Percentiles rank a stretch among this genome's conserved stretches.
Evolutionary conservation across 352 stramenopile genomes (phyloP).

Genomic region (Saprolegnia parasitica): DNA sequence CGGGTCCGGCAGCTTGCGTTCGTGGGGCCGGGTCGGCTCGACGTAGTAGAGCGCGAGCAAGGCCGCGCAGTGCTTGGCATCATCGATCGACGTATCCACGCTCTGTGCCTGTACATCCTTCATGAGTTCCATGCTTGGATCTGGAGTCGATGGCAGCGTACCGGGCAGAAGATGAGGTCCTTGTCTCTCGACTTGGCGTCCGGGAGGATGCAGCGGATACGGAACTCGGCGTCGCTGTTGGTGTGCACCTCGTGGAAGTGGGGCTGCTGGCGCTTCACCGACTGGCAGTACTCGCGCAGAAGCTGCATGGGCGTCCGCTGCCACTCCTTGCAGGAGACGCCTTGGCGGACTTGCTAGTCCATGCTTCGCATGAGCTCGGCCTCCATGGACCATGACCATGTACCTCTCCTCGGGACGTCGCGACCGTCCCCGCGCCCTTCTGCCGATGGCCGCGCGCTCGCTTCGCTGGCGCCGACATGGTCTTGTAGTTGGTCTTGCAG

Average conservation of each 20-base stretch:
- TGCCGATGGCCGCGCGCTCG: constrained; percentile 65
- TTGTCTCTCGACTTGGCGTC: constrained; percentile 92
- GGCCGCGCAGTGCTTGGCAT: constrained; percentile 90
- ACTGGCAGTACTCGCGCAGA: constrained; percentile 91
- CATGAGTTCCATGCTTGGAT: not conserved
- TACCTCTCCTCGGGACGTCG: constrained; percentile 72
- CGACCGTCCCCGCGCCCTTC: constrained; percentile 84
- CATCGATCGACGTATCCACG: constrained; percentile 61
- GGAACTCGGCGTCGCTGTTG: constrained; percentile 35
- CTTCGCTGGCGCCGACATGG: constrained; percentile 25
- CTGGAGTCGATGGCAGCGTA: constrained; percentile 24
- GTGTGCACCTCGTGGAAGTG: constrained; percentile 56
- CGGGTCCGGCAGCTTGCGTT: constrained; percentile 95
- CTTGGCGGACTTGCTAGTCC: constrained; percentile 53
- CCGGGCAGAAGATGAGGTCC: constrained; percentile 90
- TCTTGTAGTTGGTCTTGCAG: too few relatives aligned
- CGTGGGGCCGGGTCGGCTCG: constrained; percentile 89
- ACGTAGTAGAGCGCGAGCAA: constrained; percentile 93
- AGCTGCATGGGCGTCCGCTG: constrained; percentile 92
- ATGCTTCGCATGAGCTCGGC: not conserved
- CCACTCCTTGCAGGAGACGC: constrained; percentile 91
- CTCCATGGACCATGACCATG: too few relatives aligned
- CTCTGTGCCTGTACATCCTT: constrained; percentile 53
- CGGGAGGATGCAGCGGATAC: constrained; percentile 82
- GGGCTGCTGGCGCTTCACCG: constrained; percentile 83